Conservation (phyloP, 768 basidiomycete genomes). For the Naganishia antarctica region DNA sequence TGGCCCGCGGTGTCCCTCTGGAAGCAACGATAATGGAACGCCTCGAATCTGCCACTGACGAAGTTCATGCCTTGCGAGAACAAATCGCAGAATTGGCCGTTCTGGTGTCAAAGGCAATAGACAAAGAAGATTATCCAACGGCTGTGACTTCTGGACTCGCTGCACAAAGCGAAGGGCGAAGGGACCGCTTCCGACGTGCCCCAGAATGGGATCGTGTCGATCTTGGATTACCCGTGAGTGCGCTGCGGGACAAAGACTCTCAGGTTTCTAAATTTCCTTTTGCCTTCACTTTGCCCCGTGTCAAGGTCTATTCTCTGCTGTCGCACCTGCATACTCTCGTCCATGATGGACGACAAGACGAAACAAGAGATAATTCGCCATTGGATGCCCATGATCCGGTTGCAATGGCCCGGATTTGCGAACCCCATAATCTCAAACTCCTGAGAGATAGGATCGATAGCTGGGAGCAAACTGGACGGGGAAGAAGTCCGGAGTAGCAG, state of each 20-base stretch:
- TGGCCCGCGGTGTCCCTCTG: neutral
- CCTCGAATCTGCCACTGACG: neutral
- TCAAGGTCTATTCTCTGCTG: neutral
- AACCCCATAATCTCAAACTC: neutral
- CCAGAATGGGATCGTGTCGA: no score
- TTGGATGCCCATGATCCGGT: neutral
- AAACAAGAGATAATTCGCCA: neutral
- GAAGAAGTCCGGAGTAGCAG: neutral
- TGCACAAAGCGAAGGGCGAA: neutral
- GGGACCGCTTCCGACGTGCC: no score
- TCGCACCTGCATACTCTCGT: neutral
- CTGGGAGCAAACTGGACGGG: neutral
- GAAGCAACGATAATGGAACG: neutral
- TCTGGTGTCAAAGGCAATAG: neutral
- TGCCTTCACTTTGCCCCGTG: neutral
- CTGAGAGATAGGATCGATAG: neutral
- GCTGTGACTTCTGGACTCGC: no score
- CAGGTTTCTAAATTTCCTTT: no score
- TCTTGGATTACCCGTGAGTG: neutral
- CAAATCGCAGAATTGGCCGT: neutral
- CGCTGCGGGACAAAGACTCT: no score
- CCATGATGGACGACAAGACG: neutral
- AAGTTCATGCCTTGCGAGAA: neutral
- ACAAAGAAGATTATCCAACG: no score
- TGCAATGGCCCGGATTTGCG: neutral